These are phyloP conservation scores for Brassica incana DNA, from an alignment of 345 rosid genomes.

Conservation along the genomic window DNA sequence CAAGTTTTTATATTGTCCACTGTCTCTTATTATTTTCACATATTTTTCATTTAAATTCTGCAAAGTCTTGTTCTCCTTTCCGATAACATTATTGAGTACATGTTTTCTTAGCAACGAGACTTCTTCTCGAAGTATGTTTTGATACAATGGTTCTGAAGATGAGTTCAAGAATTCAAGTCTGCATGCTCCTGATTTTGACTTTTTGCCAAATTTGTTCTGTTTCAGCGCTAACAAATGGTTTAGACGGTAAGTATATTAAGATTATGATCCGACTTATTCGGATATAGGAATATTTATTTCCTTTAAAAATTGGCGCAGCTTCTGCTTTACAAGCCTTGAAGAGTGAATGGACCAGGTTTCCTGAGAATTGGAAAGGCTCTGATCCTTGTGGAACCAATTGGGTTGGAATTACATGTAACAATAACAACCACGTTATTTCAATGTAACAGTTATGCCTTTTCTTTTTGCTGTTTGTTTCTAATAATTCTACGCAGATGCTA, in stretches of 20 bases:
- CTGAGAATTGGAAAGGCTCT: constrained; percentile 57
- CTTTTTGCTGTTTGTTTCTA: not conserved
- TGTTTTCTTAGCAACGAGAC: constrained; percentile 1
- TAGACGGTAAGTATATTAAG: constrained; percentile 14
- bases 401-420: constrained; percentile 65
- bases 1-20: constrained; percentile 16
- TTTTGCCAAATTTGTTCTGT: constrained; percentile 18
- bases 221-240: constrained; percentile 21
- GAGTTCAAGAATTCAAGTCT: constrained; percentile 41
- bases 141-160: constrained; percentile 26
- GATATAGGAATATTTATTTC: not conserved
- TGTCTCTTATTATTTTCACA: not conserved
- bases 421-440: not conserved
- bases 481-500: not conserved
- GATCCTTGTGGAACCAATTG: constrained; percentile 79
- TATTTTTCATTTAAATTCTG: not conserved
- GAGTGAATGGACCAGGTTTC: constrained; percentile 48
- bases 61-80: constrained; percentile 21
- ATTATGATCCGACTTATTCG: not conserved
- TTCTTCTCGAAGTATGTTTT: not conserved
- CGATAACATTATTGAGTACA: constrained; percentile 15
- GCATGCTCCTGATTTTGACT: constrained; percentile 33
- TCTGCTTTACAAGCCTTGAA: constrained; percentile 43
- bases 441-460: not conserved
- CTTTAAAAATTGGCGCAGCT: constrained; percentile 41